Evolutionary conservation across 176 grass and related monocot species (phyloP), one percentile per base, ranked within the genome.

Genomic region (Avena sativa): DNA sequence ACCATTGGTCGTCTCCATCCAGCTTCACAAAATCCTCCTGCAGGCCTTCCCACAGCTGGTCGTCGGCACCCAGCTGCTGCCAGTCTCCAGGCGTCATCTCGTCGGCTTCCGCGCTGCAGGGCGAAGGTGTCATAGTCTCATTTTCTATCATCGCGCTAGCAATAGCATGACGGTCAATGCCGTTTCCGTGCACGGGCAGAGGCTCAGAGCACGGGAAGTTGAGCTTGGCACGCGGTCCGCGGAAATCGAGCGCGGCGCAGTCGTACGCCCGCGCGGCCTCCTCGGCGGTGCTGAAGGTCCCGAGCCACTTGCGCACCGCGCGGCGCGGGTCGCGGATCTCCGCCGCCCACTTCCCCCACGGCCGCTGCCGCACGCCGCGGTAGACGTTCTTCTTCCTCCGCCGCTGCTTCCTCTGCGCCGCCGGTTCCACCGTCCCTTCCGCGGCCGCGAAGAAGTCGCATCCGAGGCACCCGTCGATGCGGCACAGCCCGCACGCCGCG

Each of bases 281-380:
- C 86, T 95, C 95, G 4, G 95, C 95, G 2, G 95, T 95, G 68
- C 90, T 44, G 75, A 98, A 98, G 2, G 93, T 98, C 55, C 95
- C 93, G 2, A 98, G 91, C 95, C 95, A 98, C 87, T 90, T 89
- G 28, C 93, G 89, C 52, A 88, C 91, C 0, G 93, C 91, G 13
- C 83, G 85, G 20, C 79, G 86, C 4, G 96, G 93, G 81, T 98
- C 96, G 9, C 96, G 90, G 81, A 98, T 98, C 85, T 98, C 96
- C 25, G 96, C 92, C 1, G 93, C 93, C 96, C 93, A 98, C 44
- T 95, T 98, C 9, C 96, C 96, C 93, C 96, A 98, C 25, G 93
- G 93, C 62, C 96, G 78, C 79, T 92, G 96, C 75, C 96, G 91
- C 72, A 99, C 94, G 86, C 97, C 97, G 71, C 93, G 85, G 88